Evolutionary conservation across 2,329 filamentous ascomycete species (phyloP).

Genomic region (Huntiella savannae): DNA sequence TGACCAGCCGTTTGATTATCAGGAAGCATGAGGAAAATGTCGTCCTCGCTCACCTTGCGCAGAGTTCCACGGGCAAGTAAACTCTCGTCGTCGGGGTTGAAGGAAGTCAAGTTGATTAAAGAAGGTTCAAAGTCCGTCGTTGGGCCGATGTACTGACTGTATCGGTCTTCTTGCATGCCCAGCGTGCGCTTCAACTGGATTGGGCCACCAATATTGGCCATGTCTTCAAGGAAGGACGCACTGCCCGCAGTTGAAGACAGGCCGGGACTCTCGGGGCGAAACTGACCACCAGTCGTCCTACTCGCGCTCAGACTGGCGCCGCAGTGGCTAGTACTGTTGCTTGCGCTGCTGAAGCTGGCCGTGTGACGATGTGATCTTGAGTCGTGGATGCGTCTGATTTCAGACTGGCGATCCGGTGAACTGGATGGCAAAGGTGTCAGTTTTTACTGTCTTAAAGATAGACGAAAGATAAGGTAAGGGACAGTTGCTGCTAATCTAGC

Average conservation of each 20-base stretch:
- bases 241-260: conserved; percentile 42
- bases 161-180: conserved; percentile 58
- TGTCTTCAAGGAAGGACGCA: conserved; percentile 46
- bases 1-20: conserved; percentile 54
- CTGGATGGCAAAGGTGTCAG: conserved; percentile 29
- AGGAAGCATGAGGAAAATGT: conserved; percentile 64
- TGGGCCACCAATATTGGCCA: conserved; percentile 49
- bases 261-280: conserved; percentile 35
- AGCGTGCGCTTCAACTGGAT: conserved; percentile 49
- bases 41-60: conserved; percentile 55
- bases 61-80: conserved; percentile 49
- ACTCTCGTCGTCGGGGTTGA: conserved; percentile 67
- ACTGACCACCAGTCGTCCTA: background rate
- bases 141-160: conserved; percentile 66
- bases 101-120: conserved; percentile 62
- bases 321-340: background rate
- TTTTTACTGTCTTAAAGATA: conserved; percentile 19
- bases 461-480: too few species aligned
- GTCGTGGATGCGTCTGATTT: conserved; percentile 33
- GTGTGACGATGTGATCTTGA: too few species aligned
- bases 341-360: background rate
- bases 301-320: too few species aligned
- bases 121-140: conserved; percentile 71
- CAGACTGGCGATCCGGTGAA: conserved; percentile 34
- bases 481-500: too few species aligned